phyloP scores from a whole-genome alignment of 176 grass and related monocot genomes.

The Urochloa ruziziensis region DNA sequence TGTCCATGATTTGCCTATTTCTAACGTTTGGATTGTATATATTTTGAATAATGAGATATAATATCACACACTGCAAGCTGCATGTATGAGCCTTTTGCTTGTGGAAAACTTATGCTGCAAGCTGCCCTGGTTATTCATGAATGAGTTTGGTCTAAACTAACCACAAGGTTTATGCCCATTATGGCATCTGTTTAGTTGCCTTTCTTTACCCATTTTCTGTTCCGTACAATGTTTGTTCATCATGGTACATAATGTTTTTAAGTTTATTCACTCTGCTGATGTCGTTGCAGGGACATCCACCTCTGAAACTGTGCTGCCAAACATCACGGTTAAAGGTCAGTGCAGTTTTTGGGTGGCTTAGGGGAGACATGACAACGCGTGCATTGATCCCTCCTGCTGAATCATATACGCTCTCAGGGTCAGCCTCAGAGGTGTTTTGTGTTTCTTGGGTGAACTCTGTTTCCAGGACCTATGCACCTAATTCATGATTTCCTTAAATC shows the following conservation, averaged over 20 bases:
- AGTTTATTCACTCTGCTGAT: not conserved
- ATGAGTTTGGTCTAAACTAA: not conserved
- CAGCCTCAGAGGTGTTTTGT: conserved; percentile 71
- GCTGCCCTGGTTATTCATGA: not conserved
- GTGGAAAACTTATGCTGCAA: not conserved
- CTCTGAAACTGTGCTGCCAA: not conserved
- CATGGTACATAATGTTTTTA: not conserved
- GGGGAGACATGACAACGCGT: conserved; percentile 29
- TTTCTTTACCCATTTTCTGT: not conserved
- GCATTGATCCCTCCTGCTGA: conserved; percentile 64
- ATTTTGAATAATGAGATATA: not conserved
- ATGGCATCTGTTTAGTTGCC: not conserved
- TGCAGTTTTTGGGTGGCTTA: conserved; percentile 72
- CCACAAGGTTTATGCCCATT: not conserved
- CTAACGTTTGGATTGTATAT: not conserved
- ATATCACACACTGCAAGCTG: not conserved
- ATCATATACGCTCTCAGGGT: conserved; percentile 57
- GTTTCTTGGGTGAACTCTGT: conserved; percentile 28
- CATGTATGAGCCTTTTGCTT: not conserved
- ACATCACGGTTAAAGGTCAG: conserved; percentile 43
- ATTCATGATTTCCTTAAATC: conserved; percentile 33
- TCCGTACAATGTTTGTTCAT: not conserved
- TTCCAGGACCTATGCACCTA: conserved; percentile 6
- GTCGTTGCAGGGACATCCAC: conserved; percentile 35
- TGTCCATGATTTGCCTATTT: not conserved